Base-by-base conservation (phyloP, 495 filamentous ascomycete species). In the Xylaria longipes region DNA sequence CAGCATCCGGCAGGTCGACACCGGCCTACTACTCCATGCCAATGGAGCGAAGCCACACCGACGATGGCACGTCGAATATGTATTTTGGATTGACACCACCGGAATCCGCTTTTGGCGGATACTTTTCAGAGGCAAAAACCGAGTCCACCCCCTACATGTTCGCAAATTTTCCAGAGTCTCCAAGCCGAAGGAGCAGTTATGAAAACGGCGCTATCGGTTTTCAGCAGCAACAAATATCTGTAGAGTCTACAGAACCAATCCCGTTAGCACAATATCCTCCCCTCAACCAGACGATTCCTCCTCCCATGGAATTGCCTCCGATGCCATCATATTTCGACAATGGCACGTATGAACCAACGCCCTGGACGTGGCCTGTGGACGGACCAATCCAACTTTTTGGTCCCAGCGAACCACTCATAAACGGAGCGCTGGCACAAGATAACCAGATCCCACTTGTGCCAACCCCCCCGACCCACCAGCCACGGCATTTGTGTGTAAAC, bases 1-100 rank as follows among this genome's bases (percentile, higher is more conserved):
- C 83, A 17, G 76, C 74, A 5, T 84, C 82, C 58, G 79, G 80
- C 33, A 75, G 71, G 68, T 79, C 79, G 11, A 80, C 76, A 14
- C 77, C 74, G 56, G 71, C 71, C 39, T 71, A 45, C 70, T 69
- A 37, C 72, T 9, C 71, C 15, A 43, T 78, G 1, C 71, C 74
- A 48, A 76, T 75, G 69, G 70, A 74, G 5, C 70, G 80, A 72
- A 54, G 81, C 54, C 5, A 75, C 73, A 48, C 73, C 63, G 43
- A 70, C 76, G 78, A 54, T 57, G 67, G 33, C 70, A 78, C 46
- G 1, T 39, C 20, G 35, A 27, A 31, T 12, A 73, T 73, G 15
- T 78, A 81, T 27, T 65, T 81, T 9, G 56, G 15, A 7, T 14
- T 54, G 20, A 84, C 78, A 33, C 81, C 83, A 1, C 81, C 83